Evolutionary conservation across 257 asterid genomes (phyloP).

Genomic region (Lantana camara): DNA sequence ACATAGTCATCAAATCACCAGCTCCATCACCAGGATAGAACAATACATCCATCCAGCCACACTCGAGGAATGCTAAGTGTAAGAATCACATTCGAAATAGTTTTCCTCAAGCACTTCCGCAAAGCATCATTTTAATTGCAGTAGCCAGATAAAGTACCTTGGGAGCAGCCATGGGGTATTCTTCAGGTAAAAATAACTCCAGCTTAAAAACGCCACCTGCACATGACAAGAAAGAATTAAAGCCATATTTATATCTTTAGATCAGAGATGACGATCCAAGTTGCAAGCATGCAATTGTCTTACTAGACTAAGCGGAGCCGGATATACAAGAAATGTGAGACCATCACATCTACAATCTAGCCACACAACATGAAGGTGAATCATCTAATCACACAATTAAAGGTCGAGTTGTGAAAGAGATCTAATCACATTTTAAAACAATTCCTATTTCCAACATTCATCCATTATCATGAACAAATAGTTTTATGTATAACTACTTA

Average conservation of each 20-base stretch:
- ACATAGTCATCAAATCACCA: background rate
- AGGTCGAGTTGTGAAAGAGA: too few relatives aligned
- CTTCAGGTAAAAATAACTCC: constrained; percentile 71
- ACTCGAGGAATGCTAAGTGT: background rate
- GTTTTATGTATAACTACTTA: background rate
- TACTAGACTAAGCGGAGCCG: background rate
- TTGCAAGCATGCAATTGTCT: background rate
- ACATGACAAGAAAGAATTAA: constrained; percentile 6
- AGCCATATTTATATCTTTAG: background rate
- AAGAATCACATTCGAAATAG: background rate
- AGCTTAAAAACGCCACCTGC: constrained; percentile 77
- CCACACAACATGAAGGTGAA: background rate
- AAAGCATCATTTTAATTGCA: background rate
- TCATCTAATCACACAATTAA: too few relatives aligned
- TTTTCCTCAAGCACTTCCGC: background rate
- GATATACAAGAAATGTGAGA: background rate
- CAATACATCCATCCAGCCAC: background rate
- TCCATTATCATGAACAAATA: background rate
- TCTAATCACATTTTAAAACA: background rate
- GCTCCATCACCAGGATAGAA: background rate
- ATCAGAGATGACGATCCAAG: background rate
- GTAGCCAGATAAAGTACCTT: constrained; percentile 42
- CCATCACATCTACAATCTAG: background rate
- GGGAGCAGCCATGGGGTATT: constrained; percentile 83
- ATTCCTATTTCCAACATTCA: background rate